Conservation (phyloP, 208 protist species). For the Angomonas desouzai region DNA sequence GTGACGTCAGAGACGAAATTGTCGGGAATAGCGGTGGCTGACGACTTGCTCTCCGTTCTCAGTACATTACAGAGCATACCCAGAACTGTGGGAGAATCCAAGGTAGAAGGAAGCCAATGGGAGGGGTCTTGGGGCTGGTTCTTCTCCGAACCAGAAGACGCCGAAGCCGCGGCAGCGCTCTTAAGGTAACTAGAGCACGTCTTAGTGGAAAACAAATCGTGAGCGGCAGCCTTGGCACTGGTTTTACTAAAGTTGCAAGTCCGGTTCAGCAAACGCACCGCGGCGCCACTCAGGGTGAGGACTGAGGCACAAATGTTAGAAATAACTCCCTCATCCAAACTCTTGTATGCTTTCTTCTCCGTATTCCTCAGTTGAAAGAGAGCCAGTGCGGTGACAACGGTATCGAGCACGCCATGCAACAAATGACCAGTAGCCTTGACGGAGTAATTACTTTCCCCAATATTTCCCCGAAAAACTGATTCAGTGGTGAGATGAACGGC, state of each 20-base stretch:
- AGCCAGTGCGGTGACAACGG: neutral
- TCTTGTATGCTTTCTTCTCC: neutral
- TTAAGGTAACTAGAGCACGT: conserved; percentile 5
- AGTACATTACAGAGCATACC: neutral
- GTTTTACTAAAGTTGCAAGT: neutral
- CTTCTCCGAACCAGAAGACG: neutral
- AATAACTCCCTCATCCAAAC: neutral
- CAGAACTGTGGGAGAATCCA: neutral
- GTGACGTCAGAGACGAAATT: neutral
- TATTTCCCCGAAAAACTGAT: neutral
- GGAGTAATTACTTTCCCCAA: conserved; percentile 2
- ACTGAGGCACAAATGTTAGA: neutral
- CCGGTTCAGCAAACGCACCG: neutral
- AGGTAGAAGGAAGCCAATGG: neutral
- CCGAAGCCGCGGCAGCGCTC: neutral
- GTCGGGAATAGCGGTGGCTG: neutral
- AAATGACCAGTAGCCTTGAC: neutral
- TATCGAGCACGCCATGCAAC: neutral
- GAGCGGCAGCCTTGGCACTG: neutral
- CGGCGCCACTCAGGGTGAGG: neutral
- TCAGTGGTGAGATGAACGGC: neutral
- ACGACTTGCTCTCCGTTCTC: neutral
- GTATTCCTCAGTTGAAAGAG: neutral
- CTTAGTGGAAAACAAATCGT: neutral
- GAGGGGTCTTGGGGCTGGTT: neutral